A percentile compares a stretch with the other conserved stretches of the same genome.
Conservation (phyloP, 164 flowering plant genomes). For the Vitis amurensis region DNA sequence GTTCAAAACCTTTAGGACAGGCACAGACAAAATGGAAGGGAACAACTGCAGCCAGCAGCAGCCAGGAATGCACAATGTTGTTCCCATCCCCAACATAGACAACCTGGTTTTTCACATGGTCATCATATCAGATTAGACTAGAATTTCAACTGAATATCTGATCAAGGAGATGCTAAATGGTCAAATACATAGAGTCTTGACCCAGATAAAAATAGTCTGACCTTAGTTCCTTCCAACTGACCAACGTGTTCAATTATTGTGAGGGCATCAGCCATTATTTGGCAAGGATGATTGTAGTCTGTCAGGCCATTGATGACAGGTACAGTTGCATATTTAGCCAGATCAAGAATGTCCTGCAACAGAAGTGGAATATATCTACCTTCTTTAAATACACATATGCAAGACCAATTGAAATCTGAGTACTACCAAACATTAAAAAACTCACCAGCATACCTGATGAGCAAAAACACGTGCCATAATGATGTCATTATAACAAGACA, state of each 20-base stretch:
- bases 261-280: constrained; percentile 99
- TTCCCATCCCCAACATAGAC: constrained; percentile 99
- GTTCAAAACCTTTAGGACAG: constrained; percentile 94
- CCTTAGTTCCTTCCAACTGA: constrained; percentile 91
- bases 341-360: constrained; percentile 86
- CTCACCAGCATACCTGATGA: constrained; percentile 95
- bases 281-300: constrained; percentile 96
- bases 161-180: not conserved
- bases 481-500: constrained; percentile 91
- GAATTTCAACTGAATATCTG: not conserved
- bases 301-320: constrained; percentile 95
- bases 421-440: constrained; percentile 17
- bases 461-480: constrained; percentile 98
- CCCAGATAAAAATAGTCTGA: constrained; percentile 14
- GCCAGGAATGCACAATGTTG: constrained; percentile 95
- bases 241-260: constrained; percentile 94
- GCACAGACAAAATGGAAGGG: constrained; percentile 96
- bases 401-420: not conserved
- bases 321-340: constrained; percentile 79
- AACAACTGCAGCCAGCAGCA: constrained; percentile 70
- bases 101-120: constrained; percentile 49
- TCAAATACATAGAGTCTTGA: not conserved
- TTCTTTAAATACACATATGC: not conserved
- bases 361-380: constrained; percentile 1
- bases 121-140: constrained; percentile 2